Conservation (phyloP, 2,329 filamentous ascomycete species). For the Sclerotinia sclerotiorum region DNA sequence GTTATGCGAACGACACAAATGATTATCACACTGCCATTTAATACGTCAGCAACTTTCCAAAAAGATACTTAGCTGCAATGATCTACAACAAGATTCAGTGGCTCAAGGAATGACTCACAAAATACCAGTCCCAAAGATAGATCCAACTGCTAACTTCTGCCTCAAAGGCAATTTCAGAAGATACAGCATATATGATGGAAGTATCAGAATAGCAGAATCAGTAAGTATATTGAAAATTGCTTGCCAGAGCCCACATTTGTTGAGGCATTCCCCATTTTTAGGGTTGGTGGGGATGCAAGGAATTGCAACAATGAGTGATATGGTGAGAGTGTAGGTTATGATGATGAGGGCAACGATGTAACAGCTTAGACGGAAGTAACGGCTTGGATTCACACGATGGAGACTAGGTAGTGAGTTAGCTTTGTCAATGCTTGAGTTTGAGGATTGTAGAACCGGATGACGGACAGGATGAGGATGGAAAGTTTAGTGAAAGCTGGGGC, state of each 20-base stretch:
- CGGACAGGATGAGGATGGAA: slow-evolving; percentile 1
- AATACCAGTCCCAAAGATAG: not conserved
- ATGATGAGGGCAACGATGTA: not conserved
- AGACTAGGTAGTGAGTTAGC: not conserved
- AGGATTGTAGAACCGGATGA: not conserved
- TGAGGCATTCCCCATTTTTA: not conserved
- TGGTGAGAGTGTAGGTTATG: not conserved
- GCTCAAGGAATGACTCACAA: not conserved
- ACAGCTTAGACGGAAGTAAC: not conserved
- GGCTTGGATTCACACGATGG: slow-evolving; percentile 3
- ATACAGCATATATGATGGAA: not conserved
- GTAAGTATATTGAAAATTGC: slow-evolving; percentile 7
- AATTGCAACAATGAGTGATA: slow-evolving; percentile 2
- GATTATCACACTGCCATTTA: not conserved
- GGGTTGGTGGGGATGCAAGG: not conserved
- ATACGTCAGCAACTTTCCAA: not conserved
- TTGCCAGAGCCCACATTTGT: slow-evolving; percentile 2
- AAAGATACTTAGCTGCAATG: not conserved
- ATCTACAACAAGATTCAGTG: too few species aligned
- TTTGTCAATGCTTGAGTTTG: too few species aligned
- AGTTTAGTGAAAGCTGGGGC: slow-evolving; percentile 2
- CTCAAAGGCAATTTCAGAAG: not conserved
- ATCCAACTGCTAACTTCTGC: not conserved
- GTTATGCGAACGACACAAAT: slow-evolving; percentile 9
- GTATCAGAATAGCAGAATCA: not conserved